Conservation (phyloP, 768 basidiomycete species). For the Tricholoma sp. region DNA sequence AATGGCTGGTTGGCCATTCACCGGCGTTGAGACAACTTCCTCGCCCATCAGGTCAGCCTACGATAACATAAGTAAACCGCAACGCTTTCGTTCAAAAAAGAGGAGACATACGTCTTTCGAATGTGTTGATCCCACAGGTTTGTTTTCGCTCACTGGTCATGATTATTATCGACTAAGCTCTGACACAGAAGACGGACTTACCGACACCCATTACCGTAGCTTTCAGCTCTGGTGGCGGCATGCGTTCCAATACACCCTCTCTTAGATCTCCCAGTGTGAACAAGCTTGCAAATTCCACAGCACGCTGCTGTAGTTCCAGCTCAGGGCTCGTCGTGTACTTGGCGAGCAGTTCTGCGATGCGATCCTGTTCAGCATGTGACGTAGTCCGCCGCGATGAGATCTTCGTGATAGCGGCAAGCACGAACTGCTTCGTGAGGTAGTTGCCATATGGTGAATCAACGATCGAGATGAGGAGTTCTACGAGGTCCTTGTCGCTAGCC, state of each 20-base stretch:
- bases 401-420: constrained; percentile 86
- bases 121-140: constrained; percentile 89
- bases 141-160: constrained; percentile 83
- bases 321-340: constrained; percentile 85
- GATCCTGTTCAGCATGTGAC: constrained; percentile 61
- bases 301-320: constrained; percentile 92
- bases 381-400: constrained; percentile 78
- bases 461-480: constrained; percentile 82
- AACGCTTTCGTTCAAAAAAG: not conserved
- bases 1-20: constrained; percentile 37
- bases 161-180: constrained; percentile 1
- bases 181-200: constrained; percentile 28
- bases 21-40: constrained; percentile 43
- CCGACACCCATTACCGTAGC: constrained; percentile 94
- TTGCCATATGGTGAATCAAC: constrained; percentile 95
- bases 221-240: constrained; percentile 98
- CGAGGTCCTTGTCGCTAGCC: constrained; percentile 76
- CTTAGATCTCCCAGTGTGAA: constrained; percentile 73
- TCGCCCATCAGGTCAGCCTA: constrained; percentile 81
- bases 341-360: constrained; percentile 74
- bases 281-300: constrained; percentile 89
- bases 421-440: constrained; percentile 86
- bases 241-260: constrained; percentile 88
- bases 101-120: constrained; percentile 57
- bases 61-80: constrained; percentile 7